phyloP scores from a whole-genome alignment of 768 basidiomycete species.

The Mycena olivaceomarginata region DNA sequence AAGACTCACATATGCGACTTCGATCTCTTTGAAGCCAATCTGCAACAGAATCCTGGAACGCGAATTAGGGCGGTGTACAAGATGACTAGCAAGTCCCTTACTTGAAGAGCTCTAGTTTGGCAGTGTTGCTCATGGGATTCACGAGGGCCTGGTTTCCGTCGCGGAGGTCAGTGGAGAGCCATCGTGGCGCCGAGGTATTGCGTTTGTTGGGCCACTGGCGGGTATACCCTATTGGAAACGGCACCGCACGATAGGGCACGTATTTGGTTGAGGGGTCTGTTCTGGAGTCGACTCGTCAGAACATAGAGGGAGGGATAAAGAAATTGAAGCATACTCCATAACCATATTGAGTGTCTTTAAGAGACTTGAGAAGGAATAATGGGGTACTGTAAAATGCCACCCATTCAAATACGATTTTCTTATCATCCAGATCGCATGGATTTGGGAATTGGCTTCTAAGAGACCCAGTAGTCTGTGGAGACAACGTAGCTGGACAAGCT shows the following conservation, averaged over 20 bases:
- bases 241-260: too few relatives aligned
- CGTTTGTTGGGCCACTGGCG: too few relatives aligned
- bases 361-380: conserved; percentile 13
- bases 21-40: too few relatives aligned
- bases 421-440: conserved; percentile 13
- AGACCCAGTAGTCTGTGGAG: conserved; percentile 5
- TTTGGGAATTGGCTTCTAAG: conserved; percentile 8
- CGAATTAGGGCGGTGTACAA: conserved; percentile 67
- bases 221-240: too few relatives aligned
- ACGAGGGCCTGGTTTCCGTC: too few relatives aligned
- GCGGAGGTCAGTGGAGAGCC: too few relatives aligned
- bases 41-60: conserved; percentile 80
- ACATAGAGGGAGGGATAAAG: not conserved
- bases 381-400: not conserved
- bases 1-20: too few relatives aligned
- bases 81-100: conserved; percentile 42
- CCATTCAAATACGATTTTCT: conserved; percentile 19
- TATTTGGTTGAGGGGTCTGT: too few relatives aligned
- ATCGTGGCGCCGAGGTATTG: too few relatives aligned
- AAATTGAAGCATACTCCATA: conserved; percentile 63
- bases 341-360: conserved; percentile 56
- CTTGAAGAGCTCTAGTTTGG: conserved; percentile 71
- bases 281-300: conserved; percentile 54
- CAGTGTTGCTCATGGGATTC: conserved; percentile 91
- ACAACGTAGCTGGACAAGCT: conserved; percentile 7